Evolutionary conservation across 495 filamentous ascomycete genomes (phyloP).

Genomic region (Penicillium steckii): DNA sequence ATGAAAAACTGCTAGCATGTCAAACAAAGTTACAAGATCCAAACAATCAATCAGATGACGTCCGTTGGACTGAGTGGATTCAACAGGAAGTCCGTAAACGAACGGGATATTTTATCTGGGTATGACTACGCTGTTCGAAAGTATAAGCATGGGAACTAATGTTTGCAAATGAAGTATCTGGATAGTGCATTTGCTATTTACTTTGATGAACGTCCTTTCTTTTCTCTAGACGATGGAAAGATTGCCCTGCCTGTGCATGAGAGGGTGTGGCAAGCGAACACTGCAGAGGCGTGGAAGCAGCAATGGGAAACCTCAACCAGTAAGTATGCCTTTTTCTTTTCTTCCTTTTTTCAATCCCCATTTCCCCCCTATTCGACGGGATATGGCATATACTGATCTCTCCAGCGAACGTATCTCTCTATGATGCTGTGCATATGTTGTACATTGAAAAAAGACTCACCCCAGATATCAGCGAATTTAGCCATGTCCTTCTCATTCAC

Average conservation of each 20-base stretch:
- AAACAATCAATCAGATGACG: constrained; percentile 14
- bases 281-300: constrained; percentile 38
- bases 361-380: too few relatives aligned
- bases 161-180: constrained; percentile 30
- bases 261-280: constrained; percentile 42
- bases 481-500: constrained; percentile 48
- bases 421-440: constrained; percentile 41
- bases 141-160: constrained; percentile 1
- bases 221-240: constrained; percentile 43
- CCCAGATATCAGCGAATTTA: constrained; percentile 45
- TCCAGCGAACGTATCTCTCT: constrained; percentile 38
- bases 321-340: constrained; percentile 9
- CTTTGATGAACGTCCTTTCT: constrained; percentile 33
- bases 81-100: constrained; percentile 38
- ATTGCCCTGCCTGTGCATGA: constrained; percentile 47
- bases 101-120: constrained; percentile 48
- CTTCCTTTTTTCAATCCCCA: neutral
- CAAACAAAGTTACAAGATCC: neutral
- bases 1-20: constrained; percentile 22
- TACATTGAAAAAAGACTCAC: constrained; percentile 52
- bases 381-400: constrained; percentile 4
- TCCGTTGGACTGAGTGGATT: constrained; percentile 26
- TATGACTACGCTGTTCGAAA: constrained; percentile 12
- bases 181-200: constrained; percentile 48
- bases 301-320: constrained; percentile 25